Percentiles rank a stretch among this genome's conserved stretches.
Conservation (phyloP, 2,329 filamentous ascomycete species). For the Arachnomyces sp. region DNA sequence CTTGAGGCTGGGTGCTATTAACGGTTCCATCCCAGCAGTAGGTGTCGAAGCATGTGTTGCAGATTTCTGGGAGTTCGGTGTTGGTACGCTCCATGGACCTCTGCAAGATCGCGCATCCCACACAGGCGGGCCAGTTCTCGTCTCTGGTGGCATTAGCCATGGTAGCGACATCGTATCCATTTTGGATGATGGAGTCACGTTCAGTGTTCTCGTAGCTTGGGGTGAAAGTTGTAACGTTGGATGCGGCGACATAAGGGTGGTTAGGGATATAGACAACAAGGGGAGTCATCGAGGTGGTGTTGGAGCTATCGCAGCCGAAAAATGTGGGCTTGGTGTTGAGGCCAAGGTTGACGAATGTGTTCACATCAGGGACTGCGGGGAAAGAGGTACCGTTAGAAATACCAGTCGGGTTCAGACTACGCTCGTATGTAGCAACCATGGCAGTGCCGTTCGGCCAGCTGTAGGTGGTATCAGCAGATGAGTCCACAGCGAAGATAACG, state of each 20-base stretch:
- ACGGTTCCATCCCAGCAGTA: conserved; percentile 93
- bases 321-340: conserved; percentile 68
- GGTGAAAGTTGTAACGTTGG: conserved; percentile 74
- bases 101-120: conserved; percentile 77
- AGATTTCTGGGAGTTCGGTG: conserved; percentile 61
- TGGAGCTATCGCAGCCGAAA: conserved; percentile 66
- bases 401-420: conserved; percentile 46
- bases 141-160: conserved; percentile 73
- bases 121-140: conserved; percentile 67
- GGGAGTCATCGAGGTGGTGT: conserved; percentile 52
- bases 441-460: conserved; percentile 72
- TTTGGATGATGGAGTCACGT: conserved; percentile 73
- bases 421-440: conserved; percentile 64
- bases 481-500: conserved; percentile 73
- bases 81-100: conserved; percentile 66
- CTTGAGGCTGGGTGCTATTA: conserved; percentile 29
- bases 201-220: conserved; percentile 54
- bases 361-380: conserved; percentile 61
- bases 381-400: conserved; percentile 63
- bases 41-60: conserved; percentile 62
- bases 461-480: conserved; percentile 60
- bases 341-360: conserved; percentile 70
- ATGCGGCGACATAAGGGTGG: conserved; percentile 64
- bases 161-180: conserved; percentile 77
- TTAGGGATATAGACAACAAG: conserved; percentile 85